Evolutionary conservation across 78 protist genomes (phyloP).

Genomic region (Neovahlkampfia damariscottae): DNA sequence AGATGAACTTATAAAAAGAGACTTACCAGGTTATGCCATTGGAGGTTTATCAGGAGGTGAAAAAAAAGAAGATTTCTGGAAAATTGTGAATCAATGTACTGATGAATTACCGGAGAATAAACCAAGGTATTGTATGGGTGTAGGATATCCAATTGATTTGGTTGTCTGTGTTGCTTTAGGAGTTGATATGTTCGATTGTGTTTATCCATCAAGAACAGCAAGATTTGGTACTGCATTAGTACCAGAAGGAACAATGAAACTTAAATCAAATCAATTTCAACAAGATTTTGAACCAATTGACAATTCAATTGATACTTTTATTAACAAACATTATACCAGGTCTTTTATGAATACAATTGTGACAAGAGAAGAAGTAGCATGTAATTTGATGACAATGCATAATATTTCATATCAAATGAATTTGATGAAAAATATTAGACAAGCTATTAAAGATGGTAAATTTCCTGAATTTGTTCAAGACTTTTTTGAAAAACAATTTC

Average conservation of each 20-base stretch:
- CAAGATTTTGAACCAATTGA: conserved; percentile 27
- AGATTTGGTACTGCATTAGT: conserved; percentile 80
- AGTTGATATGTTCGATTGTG: conserved; percentile 97
- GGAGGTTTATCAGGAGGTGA: conserved; percentile 94
- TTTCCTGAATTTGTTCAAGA: conserved; percentile 21
- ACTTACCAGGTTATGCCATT: conserved; percentile 89
- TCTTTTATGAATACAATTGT: conserved; percentile 57
- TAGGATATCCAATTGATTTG: conserved; percentile 89
- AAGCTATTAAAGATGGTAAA: conserved; percentile 36
- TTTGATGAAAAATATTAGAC: conserved; percentile 50
- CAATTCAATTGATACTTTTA: conserved; percentile 30
- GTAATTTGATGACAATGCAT: conserved; percentile 76
- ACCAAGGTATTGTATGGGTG: conserved; percentile 94
- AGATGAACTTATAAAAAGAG: conserved; percentile 49
- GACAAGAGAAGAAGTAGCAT: conserved; percentile 37
- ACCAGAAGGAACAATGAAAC: background rate
- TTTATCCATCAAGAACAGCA: conserved; percentile 88
- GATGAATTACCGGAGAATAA: conserved; percentile 56
- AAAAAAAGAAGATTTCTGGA: conserved; percentile 69
- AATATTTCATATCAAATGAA: conserved; percentile 71
- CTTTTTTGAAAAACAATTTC: background rate
- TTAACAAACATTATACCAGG: conserved; percentile 58
- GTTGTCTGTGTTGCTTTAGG: conserved; percentile 90
- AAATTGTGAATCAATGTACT: conserved; percentile 49
- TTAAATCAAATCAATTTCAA: background rate